Percentiles rank a stretch among this genome's conserved stretches.
Conservation (phyloP, 345 rosid species). For the Reutealis trisperma region DNA sequence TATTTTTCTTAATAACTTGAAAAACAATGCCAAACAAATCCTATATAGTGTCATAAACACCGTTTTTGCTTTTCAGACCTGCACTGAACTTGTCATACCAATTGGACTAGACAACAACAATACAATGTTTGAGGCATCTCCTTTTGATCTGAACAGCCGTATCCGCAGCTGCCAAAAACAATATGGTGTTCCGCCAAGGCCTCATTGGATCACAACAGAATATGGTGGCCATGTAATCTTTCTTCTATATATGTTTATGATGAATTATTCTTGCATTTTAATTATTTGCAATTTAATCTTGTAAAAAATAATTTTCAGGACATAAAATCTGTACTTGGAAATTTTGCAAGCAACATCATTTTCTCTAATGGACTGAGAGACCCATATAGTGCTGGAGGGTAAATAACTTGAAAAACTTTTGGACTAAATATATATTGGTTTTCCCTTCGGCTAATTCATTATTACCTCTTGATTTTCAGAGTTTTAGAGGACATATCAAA, state of each 20-base stretch:
- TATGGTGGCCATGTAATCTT: conserved; percentile 7
- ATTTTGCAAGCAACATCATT: conserved; percentile 57
- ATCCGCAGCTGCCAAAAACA: background rate
- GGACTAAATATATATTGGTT: background rate
- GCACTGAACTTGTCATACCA: conserved; percentile 1
- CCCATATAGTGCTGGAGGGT: conserved; percentile 55
- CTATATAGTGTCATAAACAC: no score
- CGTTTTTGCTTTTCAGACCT: background rate
- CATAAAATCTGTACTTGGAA: conserved; percentile 36
- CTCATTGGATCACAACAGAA: conserved; percentile 13
- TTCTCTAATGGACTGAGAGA: conserved; percentile 52
- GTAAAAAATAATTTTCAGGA: conserved; percentile 25
- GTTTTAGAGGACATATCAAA: conserved; percentile 46
- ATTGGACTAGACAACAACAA: background rate
- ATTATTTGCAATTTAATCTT: background rate
- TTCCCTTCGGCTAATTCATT: background rate
- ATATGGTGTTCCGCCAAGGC: conserved; percentile 3
- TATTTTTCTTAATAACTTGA: no score
- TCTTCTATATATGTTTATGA: background rate
- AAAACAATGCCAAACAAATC: no score
- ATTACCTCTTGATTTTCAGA: conserved; percentile 19
- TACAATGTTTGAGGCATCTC: conserved; percentile 15
- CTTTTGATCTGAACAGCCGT: background rate
- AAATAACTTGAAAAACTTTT: background rate
- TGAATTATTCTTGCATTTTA: background rate